Evolutionary conservation across 2,329 filamentous ascomycete species (phyloP).

Genomic region (Diplodia mutila): DNA sequence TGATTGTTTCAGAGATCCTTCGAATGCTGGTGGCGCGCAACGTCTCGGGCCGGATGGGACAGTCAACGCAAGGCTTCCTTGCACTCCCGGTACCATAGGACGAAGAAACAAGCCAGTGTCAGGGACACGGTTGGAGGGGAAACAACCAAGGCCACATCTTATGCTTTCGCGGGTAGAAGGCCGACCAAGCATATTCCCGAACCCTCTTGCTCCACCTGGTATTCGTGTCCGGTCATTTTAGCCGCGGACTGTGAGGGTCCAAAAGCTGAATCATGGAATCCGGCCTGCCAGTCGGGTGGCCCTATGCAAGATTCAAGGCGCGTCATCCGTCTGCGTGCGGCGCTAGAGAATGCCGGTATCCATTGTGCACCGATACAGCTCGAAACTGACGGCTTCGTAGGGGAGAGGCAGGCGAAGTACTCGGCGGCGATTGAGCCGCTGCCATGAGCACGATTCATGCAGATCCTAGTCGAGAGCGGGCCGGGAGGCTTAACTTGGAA

Average conservation of each 20-base stretch:
- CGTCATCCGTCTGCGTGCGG: background rate
- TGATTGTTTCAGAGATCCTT: background rate
- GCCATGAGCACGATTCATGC: background rate
- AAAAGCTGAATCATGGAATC: background rate
- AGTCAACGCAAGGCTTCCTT: constrained; percentile 9
- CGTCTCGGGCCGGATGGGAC: background rate
- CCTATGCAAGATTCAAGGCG: background rate
- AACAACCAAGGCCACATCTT: background rate
- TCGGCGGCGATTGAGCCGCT: background rate
- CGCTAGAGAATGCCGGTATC: constrained; percentile 1
- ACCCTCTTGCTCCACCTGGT: background rate
- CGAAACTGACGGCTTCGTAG: background rate
- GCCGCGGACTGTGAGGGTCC: background rate
- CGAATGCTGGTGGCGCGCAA: background rate
- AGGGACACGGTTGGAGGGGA: background rate
- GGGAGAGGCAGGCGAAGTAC: background rate
- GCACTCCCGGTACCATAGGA: background rate
- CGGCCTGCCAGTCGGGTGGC: background rate
- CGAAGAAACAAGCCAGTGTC: background rate
- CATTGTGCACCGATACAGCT: background rate
- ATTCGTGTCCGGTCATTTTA: background rate
- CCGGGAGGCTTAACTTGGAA: background rate
- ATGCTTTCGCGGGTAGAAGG: constrained; percentile 6
- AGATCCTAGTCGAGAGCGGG: background rate
- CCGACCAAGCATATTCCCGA: constrained; percentile 1